Conservation (phyloP, 2,329 filamentous ascomycete genomes). For the Helotiales sp. region DNA sequence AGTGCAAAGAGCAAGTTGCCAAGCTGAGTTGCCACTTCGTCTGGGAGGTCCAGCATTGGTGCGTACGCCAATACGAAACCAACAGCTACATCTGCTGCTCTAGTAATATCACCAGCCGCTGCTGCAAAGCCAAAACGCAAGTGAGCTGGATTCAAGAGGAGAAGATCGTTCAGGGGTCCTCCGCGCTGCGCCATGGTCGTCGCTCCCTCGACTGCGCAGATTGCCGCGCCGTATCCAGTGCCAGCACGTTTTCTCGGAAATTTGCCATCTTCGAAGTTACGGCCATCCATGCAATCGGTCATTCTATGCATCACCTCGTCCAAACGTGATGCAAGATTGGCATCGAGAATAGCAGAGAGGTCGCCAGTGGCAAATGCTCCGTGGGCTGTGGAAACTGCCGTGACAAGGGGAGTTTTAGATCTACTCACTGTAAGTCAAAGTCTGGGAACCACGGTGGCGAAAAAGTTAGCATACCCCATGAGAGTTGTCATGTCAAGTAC, state of each 20-base stretch:
- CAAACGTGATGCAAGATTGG: neutral
- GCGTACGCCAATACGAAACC: neutral
- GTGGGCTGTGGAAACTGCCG: neutral
- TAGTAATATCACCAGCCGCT: neutral
- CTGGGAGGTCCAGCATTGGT: neutral
- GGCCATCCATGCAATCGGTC: neutral
- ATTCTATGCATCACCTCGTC: slow-evolving; percentile 6
- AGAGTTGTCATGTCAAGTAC: neutral
- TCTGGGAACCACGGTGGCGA: neutral
- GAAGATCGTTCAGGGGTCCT: neutral
- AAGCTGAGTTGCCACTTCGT: neutral
- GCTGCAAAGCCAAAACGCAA: neutral
- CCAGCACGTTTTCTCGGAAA: neutral
- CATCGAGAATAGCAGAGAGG: neutral
- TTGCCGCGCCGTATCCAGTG: neutral
- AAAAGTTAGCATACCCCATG: neutral
- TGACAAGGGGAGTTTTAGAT: neutral
- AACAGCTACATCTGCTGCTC: neutral
- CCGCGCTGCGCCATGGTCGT: neutral
- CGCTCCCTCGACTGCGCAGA: slow-evolving; percentile 1
- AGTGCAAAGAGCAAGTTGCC: neutral
- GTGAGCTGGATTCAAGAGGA: neutral
- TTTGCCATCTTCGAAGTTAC: neutral
- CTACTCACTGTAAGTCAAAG: neutral
- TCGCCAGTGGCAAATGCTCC: neutral